Evolutionary conservation across 495 filamentous ascomycete species (phyloP).

Genomic region (Neurospora sublineolata): DNA sequence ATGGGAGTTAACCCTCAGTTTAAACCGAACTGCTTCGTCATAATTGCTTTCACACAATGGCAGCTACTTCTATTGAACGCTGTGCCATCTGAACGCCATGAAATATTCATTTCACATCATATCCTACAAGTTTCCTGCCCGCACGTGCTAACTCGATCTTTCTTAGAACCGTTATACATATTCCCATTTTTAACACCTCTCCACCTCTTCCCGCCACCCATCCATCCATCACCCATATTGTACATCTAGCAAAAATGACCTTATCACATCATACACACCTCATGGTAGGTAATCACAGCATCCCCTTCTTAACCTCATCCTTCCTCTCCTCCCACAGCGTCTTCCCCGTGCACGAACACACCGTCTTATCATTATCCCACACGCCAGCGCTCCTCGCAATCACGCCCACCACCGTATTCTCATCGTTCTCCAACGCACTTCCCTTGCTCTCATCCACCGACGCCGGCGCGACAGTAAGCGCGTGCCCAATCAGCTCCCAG

Average conservation of each 20-base stretch:
- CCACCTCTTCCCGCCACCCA: not conserved
- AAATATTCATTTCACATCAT: not conserved
- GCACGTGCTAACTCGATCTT: not conserved
- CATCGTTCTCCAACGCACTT: slow-evolving; percentile 53
- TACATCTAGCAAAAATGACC: not conserved
- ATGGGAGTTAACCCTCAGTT: not conserved
- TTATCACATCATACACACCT: not conserved
- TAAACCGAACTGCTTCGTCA: not conserved
- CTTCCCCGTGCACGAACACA: slow-evolving; percentile 89
- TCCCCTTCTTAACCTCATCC: slow-evolving; percentile 78
- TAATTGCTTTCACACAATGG: not conserved
- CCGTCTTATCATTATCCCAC: slow-evolving; percentile 98
- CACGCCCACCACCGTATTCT: slow-evolving; percentile 78
- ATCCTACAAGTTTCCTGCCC: not conserved
- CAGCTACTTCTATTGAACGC: not conserved
- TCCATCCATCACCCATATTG: not conserved
- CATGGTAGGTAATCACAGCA: slow-evolving; percentile 43
- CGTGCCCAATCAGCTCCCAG: slow-evolving; percentile 91
- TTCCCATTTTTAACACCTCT: not conserved
- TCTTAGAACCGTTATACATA: not conserved
- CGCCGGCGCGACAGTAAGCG: slow-evolving; percentile 76
- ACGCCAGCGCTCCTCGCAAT: slow-evolving; percentile 89
- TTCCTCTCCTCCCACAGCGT: slow-evolving; percentile 94
- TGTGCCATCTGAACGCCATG: not conserved
- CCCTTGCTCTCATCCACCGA: slow-evolving; percentile 42